Evolutionary conservation across 371 early-diverging fungal genomes (phyloP).

Genomic region (Actinomucor elegans): DNA sequence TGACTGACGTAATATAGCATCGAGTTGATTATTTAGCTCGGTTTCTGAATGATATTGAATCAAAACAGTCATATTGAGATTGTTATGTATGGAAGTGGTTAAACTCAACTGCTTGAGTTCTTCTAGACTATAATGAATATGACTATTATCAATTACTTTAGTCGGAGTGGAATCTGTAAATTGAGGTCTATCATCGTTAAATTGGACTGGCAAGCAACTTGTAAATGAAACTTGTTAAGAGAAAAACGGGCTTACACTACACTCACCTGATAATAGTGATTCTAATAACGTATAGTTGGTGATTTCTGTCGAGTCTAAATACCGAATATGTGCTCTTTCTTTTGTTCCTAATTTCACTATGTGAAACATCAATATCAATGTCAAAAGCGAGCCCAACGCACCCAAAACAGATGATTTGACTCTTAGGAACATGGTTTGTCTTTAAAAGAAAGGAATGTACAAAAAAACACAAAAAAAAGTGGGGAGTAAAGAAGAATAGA

Average conservation of each 20-base stretch:
- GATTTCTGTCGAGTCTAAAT: slow-evolving; percentile 31
- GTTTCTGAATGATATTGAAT: background rate
- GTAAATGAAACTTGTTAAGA: too few relatives aligned
- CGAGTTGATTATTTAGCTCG: background rate
- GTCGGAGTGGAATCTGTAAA: background rate
- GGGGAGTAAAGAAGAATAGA: background rate
- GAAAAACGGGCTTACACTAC: too few relatives aligned
- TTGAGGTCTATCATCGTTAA: too few relatives aligned
- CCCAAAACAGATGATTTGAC: slow-evolving; percentile 4
- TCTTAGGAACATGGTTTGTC: slow-evolving; percentile 6
- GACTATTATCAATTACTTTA: background rate
- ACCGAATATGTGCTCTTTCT: background rate
- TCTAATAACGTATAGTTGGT: slow-evolving; percentile 35
- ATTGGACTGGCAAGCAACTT: too few relatives aligned
- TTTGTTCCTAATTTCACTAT: slow-evolving; percentile 4
- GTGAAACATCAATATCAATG: slow-evolving; percentile 11
- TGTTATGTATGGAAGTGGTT: slow-evolving; percentile 26
- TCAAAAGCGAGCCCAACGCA: slow-evolving; percentile 6
- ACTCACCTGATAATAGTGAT: slow-evolving; percentile 25
- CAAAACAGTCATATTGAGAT: background rate
- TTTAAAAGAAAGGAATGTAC: background rate
- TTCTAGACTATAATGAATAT: slow-evolving; percentile 10
- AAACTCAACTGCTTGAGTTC: slow-evolving; percentile 17
- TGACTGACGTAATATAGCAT: slow-evolving; percentile 8
- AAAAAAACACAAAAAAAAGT: background rate